A percentile compares a stretch with the other conserved stretches of the same genome.
Evolutionary conservation across 2,329 filamentous ascomycete genomes (phyloP).

Genomic region (Paramyrothecium sp.): DNA sequence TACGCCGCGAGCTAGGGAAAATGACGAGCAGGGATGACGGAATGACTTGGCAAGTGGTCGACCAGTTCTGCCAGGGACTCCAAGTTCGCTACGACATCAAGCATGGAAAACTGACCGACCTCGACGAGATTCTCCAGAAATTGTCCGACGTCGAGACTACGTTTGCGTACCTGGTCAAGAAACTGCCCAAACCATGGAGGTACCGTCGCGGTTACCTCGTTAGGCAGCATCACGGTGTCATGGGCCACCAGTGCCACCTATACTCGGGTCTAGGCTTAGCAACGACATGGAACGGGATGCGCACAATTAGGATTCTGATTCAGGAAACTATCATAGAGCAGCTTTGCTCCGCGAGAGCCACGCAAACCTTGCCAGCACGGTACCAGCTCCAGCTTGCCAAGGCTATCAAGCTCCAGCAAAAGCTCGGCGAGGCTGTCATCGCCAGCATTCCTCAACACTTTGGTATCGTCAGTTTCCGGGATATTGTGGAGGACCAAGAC

Average conservation of each 20-base stretch:
- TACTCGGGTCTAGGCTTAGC: slow-evolving; percentile 44
- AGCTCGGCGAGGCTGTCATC: slow-evolving; percentile 39
- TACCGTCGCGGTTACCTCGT: slow-evolving; percentile 40
- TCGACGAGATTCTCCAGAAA: slow-evolving; percentile 31
- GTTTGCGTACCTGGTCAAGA: slow-evolving; percentile 35
- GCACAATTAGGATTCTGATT: slow-evolving; percentile 44
- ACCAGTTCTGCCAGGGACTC: slow-evolving; percentile 42
- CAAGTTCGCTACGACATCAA: slow-evolving; percentile 47
- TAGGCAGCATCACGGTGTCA: slow-evolving; percentile 37
- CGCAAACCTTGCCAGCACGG: slow-evolving; percentile 21
- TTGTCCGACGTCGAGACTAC: slow-evolving; percentile 40
- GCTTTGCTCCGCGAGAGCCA: slow-evolving; percentile 18
- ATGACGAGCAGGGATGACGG: slow-evolving; percentile 29
- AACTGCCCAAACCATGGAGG: slow-evolving; percentile 38
- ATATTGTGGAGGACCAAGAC: slow-evolving; percentile 23
- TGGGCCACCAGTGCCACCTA: slow-evolving; percentile 41
- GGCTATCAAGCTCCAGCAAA: slow-evolving; percentile 34
- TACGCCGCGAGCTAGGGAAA: slow-evolving; percentile 40
- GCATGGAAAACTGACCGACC: slow-evolving; percentile 30
- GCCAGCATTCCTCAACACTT: slow-evolving; percentile 50
- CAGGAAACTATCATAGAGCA: slow-evolving; percentile 46
- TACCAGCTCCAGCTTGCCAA: slow-evolving; percentile 34
- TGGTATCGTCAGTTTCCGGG: slow-evolving; percentile 41
- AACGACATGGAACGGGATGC: slow-evolving; percentile 47
- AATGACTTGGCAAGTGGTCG: slow-evolving; percentile 41